These are phyloP conservation scores for Litchi chinensis DNA, from an alignment of 345 rosid species.

Conservation along the genomic window DNA sequence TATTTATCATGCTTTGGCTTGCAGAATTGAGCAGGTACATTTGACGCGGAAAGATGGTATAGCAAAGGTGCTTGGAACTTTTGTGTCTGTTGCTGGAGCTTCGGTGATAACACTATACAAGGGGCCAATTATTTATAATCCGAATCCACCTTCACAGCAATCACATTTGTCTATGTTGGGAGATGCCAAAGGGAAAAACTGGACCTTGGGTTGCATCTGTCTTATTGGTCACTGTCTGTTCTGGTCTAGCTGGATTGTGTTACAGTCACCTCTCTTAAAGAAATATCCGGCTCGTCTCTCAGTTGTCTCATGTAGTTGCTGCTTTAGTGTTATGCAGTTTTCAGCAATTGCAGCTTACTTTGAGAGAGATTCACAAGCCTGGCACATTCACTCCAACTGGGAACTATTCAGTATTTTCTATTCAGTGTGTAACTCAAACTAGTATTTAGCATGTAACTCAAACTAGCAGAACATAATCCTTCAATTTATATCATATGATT, in stretches of 20 bases:
- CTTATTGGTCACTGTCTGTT: slow-evolving; percentile 73
- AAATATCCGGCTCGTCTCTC: slow-evolving; percentile 85
- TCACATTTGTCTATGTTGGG: slow-evolving; percentile 20
- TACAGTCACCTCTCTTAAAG: slow-evolving; percentile 71
- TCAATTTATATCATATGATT: no score
- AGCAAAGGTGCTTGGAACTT: slow-evolving; percentile 62
- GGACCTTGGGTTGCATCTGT: slow-evolving; percentile 76
- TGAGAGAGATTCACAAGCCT: slow-evolving; percentile 58
- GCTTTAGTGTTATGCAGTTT: slow-evolving; percentile 70
- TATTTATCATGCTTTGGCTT: slow-evolving; percentile 3
- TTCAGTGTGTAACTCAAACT: slow-evolving; percentile 45
- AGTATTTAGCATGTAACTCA: no score
- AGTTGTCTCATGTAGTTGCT: slow-evolving; percentile 65
- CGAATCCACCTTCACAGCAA: slow-evolving; percentile 26
- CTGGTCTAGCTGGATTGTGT: slow-evolving; percentile 93
- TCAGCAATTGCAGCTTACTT: slow-evolving; percentile 52
- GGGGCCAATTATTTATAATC: slow-evolving; percentile 55
- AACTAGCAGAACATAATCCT: no score
- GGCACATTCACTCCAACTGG: slow-evolving; percentile 54
- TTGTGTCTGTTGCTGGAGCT: slow-evolving; percentile 59
- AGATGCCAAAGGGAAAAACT: slow-evolving; percentile 49
- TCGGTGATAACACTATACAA: slow-evolving; percentile 63
- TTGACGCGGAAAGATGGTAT: slow-evolving; percentile 56
- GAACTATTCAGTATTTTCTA: slow-evolving; percentile 61
- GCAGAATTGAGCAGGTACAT: slow-evolving; percentile 62